Evolutionary conservation across 179 eudicot species (phyloP).

Genomic region (Amaranthus tricolor): DNA sequence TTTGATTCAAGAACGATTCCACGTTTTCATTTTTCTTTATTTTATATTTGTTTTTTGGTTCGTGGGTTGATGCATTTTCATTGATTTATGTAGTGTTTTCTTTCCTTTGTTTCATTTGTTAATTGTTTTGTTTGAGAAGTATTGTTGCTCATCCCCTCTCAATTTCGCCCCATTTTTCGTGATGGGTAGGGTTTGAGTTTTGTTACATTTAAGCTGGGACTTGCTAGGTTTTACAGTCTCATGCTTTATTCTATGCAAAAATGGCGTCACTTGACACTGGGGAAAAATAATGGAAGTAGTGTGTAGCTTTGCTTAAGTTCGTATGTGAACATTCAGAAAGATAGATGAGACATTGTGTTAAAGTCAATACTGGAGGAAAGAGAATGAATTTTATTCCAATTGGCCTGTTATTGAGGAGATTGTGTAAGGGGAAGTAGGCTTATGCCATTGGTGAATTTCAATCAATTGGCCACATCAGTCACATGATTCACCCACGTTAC

Average conservation of each 20-base stretch:
- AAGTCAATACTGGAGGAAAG: background rate
- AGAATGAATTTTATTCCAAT: background rate
- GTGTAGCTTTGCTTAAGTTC: background rate
- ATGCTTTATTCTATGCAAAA: background rate
- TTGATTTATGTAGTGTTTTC: background rate
- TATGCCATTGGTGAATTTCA: no score
- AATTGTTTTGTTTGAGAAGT: background rate
- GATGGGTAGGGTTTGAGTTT: slow-evolving; percentile 11
- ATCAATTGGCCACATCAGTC: no score
- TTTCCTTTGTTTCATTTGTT: background rate
- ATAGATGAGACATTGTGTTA: background rate
- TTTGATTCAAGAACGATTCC: background rate
- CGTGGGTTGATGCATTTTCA: background rate
- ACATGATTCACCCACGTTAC: no score
- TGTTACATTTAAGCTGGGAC: background rate
- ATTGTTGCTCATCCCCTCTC: background rate
- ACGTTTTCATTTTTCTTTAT: background rate
- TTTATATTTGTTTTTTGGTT: background rate
- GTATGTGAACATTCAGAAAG: background rate
- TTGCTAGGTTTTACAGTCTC: background rate
- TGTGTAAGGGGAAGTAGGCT: background rate
- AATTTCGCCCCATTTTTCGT: background rate
- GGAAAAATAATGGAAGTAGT: background rate
- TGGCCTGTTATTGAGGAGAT: background rate
- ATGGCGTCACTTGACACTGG: background rate